A percentile compares a stretch with the other conserved stretches of the same genome.
Conservation (phyloP, 768 basidiomycete genomes). For the Trametes meyenii region DNA sequence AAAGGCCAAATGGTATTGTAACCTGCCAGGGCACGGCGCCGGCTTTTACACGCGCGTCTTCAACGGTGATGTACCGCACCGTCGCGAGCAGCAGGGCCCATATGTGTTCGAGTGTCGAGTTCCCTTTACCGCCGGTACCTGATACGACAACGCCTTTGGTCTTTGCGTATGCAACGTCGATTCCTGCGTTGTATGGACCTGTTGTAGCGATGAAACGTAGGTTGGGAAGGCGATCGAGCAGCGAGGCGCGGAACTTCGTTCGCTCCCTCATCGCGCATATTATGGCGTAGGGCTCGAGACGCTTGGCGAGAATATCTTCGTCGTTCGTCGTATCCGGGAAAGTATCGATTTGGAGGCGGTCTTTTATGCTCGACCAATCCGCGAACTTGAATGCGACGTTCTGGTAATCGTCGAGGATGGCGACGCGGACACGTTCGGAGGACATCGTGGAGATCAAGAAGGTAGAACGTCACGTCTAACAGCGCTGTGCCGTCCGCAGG, state of each 20-base stretch:
- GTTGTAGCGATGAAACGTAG: conserved; percentile 65
- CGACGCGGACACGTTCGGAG: conserved; percentile 42
- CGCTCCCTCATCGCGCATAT: conserved; percentile 71
- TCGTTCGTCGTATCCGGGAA: conserved; percentile 56
- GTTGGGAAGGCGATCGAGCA: conserved; percentile 59
- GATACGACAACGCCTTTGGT: conserved; percentile 53
- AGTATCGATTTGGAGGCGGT: conserved; percentile 44
- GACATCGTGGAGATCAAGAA: conserved; percentile 24
- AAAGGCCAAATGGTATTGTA: conserved; percentile 50
- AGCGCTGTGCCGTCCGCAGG: neutral
- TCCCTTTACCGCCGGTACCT: conserved; percentile 47
- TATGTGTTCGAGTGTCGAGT: conserved; percentile 63
- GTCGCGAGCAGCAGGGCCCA: conserved; percentile 64
- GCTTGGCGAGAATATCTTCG: conserved; percentile 50
- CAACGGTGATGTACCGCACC: conserved; percentile 49
- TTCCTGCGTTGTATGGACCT: conserved; percentile 49
- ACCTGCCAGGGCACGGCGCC: conserved; percentile 58
- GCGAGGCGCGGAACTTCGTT: conserved; percentile 52
- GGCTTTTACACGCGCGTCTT: conserved; percentile 50
- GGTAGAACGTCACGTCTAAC: neutral
- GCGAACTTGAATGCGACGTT: conserved; percentile 50
- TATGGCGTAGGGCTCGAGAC: conserved; percentile 55
- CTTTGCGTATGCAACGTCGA: conserved; percentile 51
- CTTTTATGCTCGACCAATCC: conserved; percentile 54
- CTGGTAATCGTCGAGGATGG: conserved; percentile 68